Conservation (phyloP, 2,329 filamentous ascomycete species). For the Hirsutella thompsonii region DNA sequence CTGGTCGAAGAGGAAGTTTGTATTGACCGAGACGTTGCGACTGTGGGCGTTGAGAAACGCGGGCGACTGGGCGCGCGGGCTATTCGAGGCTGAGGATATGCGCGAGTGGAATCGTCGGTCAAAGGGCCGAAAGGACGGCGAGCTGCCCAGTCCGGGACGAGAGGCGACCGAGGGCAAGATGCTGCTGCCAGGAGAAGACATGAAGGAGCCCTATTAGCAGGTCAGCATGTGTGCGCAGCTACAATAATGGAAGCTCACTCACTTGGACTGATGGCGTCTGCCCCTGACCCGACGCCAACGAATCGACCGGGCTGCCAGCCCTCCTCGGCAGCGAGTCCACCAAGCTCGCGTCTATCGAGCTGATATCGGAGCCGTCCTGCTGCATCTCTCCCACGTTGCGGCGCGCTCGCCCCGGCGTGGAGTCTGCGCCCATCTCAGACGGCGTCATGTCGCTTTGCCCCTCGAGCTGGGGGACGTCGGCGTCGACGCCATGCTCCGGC, state of each 20-base stretch:
- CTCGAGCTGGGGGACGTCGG: conserved; percentile 9
- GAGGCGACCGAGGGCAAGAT: conserved; percentile 57
- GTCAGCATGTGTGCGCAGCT: conserved; percentile 12
- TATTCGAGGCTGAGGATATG: conserved; percentile 40
- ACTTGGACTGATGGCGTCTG: conserved; percentile 78
- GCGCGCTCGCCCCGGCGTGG: conserved; percentile 6
- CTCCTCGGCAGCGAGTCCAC: conserved; percentile 38
- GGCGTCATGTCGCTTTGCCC: conserved; percentile 2
- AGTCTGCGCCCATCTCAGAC: conserved; percentile 5
- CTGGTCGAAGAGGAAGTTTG: conserved; percentile 49
- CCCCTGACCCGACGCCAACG: conserved; percentile 61
- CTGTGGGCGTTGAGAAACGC: conserved; percentile 67
- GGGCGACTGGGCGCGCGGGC: conserved; percentile 62
- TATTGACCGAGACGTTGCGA: conserved; percentile 66
- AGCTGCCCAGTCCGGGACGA: conserved; percentile 51
- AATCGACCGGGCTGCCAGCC: conserved; percentile 55
- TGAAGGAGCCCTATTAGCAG: conserved; percentile 38
- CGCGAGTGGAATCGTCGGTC: conserved; percentile 89
- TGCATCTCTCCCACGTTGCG: conserved; percentile 2
- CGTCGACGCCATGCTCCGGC: conserved; percentile 2
- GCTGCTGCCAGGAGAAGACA: conserved; percentile 62
- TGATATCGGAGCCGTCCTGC: conserved; percentile 35
- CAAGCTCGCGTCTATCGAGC: conserved; percentile 32
- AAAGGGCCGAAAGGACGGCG: conserved; percentile 81
- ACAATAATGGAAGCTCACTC: conserved; percentile 19